phyloP scores from a whole-genome alignment of 176 grass and related monocot genomes.

The Areca catechu region DNA sequence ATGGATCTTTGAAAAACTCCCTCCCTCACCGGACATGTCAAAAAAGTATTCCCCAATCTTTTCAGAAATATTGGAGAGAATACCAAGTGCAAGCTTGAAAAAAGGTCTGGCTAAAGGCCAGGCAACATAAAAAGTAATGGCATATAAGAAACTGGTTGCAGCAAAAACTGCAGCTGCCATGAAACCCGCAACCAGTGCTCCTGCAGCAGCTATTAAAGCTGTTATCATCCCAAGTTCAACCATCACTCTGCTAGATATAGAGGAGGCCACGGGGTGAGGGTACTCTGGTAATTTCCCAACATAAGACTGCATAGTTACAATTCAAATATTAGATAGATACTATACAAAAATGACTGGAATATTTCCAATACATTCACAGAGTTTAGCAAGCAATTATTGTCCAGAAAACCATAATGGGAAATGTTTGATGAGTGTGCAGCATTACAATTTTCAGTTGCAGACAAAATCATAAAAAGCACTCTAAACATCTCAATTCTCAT shows the following conservation, averaged over 20 bases:
- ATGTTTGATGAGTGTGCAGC: too few relatives aligned
- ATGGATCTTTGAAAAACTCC: conserved; percentile 18
- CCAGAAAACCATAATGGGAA: too few relatives aligned
- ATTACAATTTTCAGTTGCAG: too few relatives aligned
- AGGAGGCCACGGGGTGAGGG: conserved; percentile 22
- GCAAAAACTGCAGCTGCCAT: conserved; percentile 27
- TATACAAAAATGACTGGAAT: background rate
- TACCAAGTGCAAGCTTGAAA: conserved; percentile 9
- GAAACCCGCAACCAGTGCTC: conserved; percentile 9
- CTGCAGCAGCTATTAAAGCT: conserved; percentile 12
- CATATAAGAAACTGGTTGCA: conserved; percentile 21
- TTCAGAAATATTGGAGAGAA: conserved; percentile 18
- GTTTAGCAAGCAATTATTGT: too few relatives aligned
- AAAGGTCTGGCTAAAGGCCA: conserved; percentile 19
- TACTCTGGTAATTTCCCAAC: conserved; percentile 16
- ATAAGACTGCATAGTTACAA: conserved; percentile 11
- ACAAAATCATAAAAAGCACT: background rate
- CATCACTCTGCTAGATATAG: conserved; percentile 24
- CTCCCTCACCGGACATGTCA: conserved; percentile 21
- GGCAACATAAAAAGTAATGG: conserved; percentile 18
- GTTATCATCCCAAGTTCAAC: conserved; percentile 29
- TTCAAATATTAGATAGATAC: background rate
- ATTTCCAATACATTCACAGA: too few relatives aligned
- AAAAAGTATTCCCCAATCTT: conserved; percentile 15
- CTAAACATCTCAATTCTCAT: too few relatives aligned